These are phyloP conservation scores for Saccharata proteae DNA, from an alignment of 2,329 filamentous ascomycete species.

Conservation along the genomic window DNA sequence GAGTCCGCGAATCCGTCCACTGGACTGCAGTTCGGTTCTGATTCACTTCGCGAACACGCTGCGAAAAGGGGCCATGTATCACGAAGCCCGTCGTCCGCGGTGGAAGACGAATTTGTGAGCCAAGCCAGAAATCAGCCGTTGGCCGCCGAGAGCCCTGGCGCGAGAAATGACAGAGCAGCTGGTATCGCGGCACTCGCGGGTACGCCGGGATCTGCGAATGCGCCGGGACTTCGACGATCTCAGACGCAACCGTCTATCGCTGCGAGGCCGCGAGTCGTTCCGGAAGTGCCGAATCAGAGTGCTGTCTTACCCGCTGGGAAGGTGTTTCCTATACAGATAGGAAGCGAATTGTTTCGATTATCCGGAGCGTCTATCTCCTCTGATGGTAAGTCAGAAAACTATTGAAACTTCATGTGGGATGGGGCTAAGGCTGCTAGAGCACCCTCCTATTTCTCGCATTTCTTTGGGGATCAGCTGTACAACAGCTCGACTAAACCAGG, in stretches of 20 bases:
- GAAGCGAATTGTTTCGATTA: constrained; percentile 54
- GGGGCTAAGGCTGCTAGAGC: constrained; percentile 51
- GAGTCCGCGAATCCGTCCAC: constrained; percentile 1
- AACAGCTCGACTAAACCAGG: constrained; percentile 46
- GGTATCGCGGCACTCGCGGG: too few relatives aligned
- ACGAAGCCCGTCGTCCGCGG: constrained; percentile 3
- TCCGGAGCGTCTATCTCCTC: constrained; percentile 60
- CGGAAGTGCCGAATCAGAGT: constrained; percentile 3
- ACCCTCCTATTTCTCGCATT: constrained; percentile 91
- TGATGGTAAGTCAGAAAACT: constrained; percentile 45
- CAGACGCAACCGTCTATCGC: too few relatives aligned
- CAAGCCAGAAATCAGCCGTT: too few relatives aligned
- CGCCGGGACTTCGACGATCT: too few relatives aligned
- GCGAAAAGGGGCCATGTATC: constrained; percentile 4
- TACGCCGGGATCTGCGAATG: neutral
- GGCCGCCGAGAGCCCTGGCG: too few relatives aligned
- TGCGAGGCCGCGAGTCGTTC: neutral
- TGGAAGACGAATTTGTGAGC: constrained; percentile 2
- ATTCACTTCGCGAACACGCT: constrained; percentile 3
- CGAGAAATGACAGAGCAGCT: too few relatives aligned
- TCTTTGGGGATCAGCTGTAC: constrained; percentile 74
- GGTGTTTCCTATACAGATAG: constrained; percentile 61
- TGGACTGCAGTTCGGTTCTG: constrained; percentile 1
- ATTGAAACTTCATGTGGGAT: neutral
- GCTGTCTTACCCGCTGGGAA: constrained; percentile 52